Evolutionary conservation across 257 asterid species (phyloP), one percentile per base, ranked within the genome.

Genomic region (Rhazya stricta): DNA sequence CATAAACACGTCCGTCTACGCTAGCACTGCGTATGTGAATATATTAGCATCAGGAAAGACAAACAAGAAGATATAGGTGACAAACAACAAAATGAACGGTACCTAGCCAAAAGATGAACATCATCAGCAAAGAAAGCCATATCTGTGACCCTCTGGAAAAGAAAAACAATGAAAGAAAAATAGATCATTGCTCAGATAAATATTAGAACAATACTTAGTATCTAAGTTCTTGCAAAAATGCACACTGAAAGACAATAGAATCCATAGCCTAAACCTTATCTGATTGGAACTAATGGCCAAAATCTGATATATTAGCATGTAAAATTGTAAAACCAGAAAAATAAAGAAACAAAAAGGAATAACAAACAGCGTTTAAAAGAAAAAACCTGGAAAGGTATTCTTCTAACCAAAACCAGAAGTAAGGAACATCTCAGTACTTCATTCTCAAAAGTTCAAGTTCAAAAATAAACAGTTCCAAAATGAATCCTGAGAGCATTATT

Each of bases 51-150:
- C 45, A 25, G 69, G 45, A 79, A 77, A 48, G 39, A 69, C 51
- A 71, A 73, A 65, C 5, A 51, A 43, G 34, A 66, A 72, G 54
- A 73, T 39, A 73, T 11, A 74, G 32, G 25, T 29, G 77, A 57
- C 63, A 53, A 46, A 65, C 13, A 83, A 69, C 57, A 21, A 53
- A 50, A 13, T 30, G 65, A 76, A 61, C 50, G 9, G 73, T 89
- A 94, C 99, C 99, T 91, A 51, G 99, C 99, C 89, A 93, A 83
- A 77, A 96, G 91, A 86, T 87, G 97, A 80, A 96, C 99, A 85
- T 96, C 99, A 82, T 96, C 96, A 13, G 98, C 98, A 83, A 95
- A 96, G 89, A 96, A 95, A 78, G 96, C 97, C 99, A 92, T 96
- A 83, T 96, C 99, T 9, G 99, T 93, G 75, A 93, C 99, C 89